Evolutionary conservation across 1,284 basidiomycete species (phyloP), one percentile per base, ranked within the genome.

Genomic region (Irpex sp.): DNA sequence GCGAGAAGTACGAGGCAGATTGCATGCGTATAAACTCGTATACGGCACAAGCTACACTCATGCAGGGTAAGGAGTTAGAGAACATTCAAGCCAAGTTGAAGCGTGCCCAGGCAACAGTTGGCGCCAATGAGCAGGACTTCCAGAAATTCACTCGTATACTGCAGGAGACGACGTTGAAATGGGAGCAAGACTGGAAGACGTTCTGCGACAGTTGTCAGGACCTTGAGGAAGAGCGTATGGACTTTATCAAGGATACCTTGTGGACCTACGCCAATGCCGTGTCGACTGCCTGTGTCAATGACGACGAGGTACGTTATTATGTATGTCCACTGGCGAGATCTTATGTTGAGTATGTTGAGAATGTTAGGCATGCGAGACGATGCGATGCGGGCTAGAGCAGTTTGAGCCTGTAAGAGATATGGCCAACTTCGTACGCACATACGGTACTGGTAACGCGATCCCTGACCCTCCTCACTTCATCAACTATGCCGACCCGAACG

Each of bases 261-360:
- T 99, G 97, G 97, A 88, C 89, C 37, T 98, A 94, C 74, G 96
- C 97, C 1, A 99, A 99, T 75, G 90, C 92, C 1, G 90, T 98
- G 19, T 97, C 96, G 4, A 94, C 93, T 5, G 93, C 98, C 31
- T 99, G 97, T 72, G 96, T 99, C 11, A 83, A 89, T 19, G 97
- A 99, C 73, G 97, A 99, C 73, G 94, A 97, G 84, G 94, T 94
- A 71, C 68, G 89, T 82, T 13, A 7, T 11, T 63, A 40, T 21
- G 49, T 57, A 59, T 55, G 37, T 48, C 11, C 49, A 1, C 17
- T 40, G 47, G 54, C 11, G 49, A 59, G 54, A 57, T 60, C 59
- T 37, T 65, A 58, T 51, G 36, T 48, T n/a, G 62, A 49, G 58
- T 51, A 26, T 26, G 26, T 26, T 26, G 26, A 26, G 26, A 49